These are phyloP conservation scores for Exophiala viscosa DNA, from an alignment of 2,329 filamentous ascomycete species.

Conservation along the genomic window DNA sequence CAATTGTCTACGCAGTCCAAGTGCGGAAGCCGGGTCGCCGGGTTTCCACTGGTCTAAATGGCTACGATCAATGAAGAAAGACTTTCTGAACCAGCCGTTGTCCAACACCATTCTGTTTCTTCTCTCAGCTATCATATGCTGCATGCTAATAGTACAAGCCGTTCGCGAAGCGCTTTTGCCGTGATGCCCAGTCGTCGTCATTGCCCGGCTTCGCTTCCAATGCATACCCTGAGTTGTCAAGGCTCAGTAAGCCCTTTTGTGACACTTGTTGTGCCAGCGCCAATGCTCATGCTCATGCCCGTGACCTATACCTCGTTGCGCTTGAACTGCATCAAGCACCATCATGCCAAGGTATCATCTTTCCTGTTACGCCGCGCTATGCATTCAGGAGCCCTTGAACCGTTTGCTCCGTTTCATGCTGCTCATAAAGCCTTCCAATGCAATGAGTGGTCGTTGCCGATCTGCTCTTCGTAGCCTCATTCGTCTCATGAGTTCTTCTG, in stretches of 20 bases:
- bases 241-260: too few species aligned
- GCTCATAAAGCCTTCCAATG: neutral
- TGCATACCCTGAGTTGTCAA: too few species aligned
- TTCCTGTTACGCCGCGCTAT: too few species aligned
- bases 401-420: too few species aligned
- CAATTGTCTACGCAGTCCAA: neutral
- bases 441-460: neutral
- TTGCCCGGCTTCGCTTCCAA: too few species aligned
- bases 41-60: neutral
- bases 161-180: too few species aligned
- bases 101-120: neutral
- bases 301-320: neutral
- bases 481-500: neutral
- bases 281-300: too few species aligned
- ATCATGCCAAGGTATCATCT: too few species aligned
- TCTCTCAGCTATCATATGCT: neutral
- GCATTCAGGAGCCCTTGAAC: too few species aligned
- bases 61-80: conserved; percentile 4
- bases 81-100: conserved; percentile 1
- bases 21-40: too few species aligned
- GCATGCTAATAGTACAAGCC: neutral
- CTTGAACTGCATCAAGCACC: neutral
- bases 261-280: too few species aligned
- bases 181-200: too few species aligned
- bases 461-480: neutral